A percentile compares a stretch with the other conserved stretches of the same genome.
These are phyloP conservation scores for Crassisporium funariophilum DNA, from an alignment of 768 basidiomycete genomes.

Conservation along the genomic window DNA sequence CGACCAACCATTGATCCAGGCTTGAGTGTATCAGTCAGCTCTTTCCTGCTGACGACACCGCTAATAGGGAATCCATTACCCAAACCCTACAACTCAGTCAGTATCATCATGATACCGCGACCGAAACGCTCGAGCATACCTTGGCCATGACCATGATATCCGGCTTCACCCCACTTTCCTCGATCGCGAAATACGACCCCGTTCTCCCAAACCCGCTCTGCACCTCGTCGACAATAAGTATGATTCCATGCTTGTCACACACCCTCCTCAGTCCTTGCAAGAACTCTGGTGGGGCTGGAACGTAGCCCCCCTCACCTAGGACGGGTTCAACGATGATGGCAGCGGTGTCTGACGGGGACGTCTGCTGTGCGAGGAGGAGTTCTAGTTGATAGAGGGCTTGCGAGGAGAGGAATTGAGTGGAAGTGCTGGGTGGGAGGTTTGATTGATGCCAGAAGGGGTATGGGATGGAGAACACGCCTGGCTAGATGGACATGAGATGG, in stretches of 20 bases:
- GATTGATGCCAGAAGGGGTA: slow-evolving; percentile 96
- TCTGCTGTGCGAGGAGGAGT: slow-evolving; percentile 75
- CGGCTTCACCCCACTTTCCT: slow-evolving; percentile 82
- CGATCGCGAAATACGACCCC: slow-evolving; percentile 79
- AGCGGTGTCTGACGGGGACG: slow-evolving; percentile 82
- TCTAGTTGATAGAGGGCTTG: slow-evolving; percentile 81
- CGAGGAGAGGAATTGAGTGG: slow-evolving; percentile 57
- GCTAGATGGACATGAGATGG: slow-evolving; percentile 43
- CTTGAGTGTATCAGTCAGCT: slow-evolving; percentile 75
- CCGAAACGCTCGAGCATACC: too few species aligned
- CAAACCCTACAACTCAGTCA: too few species aligned
- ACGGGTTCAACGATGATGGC: slow-evolving; percentile 95
- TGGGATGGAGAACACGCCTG: slow-evolving; percentile 77
- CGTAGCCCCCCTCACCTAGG: slow-evolving; percentile 94
- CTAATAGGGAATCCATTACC: slow-evolving; percentile 95
- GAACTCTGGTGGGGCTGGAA: slow-evolving; percentile 82
- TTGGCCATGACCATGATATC: slow-evolving; percentile 92
- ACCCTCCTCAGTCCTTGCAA: slow-evolving; percentile 76
- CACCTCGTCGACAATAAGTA: slow-evolving; percentile 86
- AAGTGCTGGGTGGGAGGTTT: slow-evolving; percentile 56
- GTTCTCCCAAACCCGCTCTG: slow-evolving; percentile 92
- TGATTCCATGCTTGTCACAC: slow-evolving; percentile 86
- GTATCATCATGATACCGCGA: too few species aligned
- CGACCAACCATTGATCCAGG: slow-evolving; percentile 76
- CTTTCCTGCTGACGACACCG: slow-evolving; percentile 78